Conservation (phyloP, 2,329 filamentous ascomycete genomes). For the Dactylellina parvicollis region DNA sequence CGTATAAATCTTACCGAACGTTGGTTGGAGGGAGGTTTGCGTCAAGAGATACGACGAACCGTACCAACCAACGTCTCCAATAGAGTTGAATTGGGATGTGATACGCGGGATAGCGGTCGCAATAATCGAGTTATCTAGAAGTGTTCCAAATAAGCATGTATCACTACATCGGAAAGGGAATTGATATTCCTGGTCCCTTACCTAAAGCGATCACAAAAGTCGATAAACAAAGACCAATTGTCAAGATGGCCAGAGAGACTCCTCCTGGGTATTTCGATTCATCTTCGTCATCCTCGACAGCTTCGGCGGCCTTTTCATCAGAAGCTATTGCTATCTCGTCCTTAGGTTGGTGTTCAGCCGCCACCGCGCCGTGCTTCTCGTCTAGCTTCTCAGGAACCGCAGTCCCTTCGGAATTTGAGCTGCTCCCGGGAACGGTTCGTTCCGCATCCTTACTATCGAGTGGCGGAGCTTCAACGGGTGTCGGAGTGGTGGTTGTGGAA, state of each 20-base stretch:
- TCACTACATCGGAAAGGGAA: background rate
- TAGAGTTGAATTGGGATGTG: conserved; percentile 59
- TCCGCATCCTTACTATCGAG: conserved; percentile 26
- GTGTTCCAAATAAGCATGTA: background rate
- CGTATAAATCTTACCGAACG: conserved; percentile 62
- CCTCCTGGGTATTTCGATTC: conserved; percentile 52
- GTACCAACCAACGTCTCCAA: conserved; percentile 62
- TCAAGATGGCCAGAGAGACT: conserved; percentile 31
- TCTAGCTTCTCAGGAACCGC: conserved; percentile 27
- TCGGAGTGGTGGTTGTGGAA: conserved; percentile 30
- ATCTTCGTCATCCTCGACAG: conserved; percentile 30
- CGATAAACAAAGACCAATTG: conserved; percentile 41
- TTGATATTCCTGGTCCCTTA: background rate
- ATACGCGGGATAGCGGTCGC: conserved; percentile 53
- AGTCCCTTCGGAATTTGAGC: conserved; percentile 33
- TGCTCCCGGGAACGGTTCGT: conserved; percentile 38
- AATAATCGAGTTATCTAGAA: conserved; percentile 49
- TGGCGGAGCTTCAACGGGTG: conserved; percentile 16
- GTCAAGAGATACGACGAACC: conserved; percentile 62
- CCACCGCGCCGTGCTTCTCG: too few species aligned
- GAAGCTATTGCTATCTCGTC: conserved; percentile 21
- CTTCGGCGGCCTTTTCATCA: conserved; percentile 22
- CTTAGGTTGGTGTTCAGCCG: too few species aligned
- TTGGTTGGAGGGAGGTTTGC: conserved; percentile 61
- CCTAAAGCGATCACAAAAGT: conserved; percentile 50